Base-by-base conservation (phyloP, 2,329 filamentous ascomycete species). In the Bipolaris sorokiniana region DNA sequence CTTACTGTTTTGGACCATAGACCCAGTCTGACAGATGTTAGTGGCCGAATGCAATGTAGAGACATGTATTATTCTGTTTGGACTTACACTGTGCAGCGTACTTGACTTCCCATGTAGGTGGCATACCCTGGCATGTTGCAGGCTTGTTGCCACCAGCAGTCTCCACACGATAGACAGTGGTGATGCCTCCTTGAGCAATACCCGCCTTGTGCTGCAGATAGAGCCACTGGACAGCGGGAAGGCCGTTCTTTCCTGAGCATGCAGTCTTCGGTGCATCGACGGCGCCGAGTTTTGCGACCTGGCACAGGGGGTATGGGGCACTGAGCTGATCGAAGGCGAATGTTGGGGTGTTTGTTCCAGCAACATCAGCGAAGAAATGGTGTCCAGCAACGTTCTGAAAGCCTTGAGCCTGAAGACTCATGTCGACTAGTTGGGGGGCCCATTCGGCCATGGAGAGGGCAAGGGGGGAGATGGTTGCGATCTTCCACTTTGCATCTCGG, bases 361-460 rank as follows among this genome's bases (percentile, higher is more conserved):
- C 38, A 22, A 65, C 55, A 61, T 45, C 61, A 59, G 74, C 83
- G 80, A 91, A 91, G 82, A 81, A 90, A 80, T 92, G 89, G 66
- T 86, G 82, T 28, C 89, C 89, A 13, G 88, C 70, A 65, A 82
- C 81, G 5, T 67, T 51, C 51, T 69, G 58, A 59, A 69, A 76
- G 49, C 73, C 72, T 37, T 72, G 65, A 1, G 62, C 60, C 28
- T 57, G 51, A 48, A 76, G 67, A 51, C 69, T 73, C 52, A 56
- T 57, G 34, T 67, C 61, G n/a, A 75, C 64, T 15, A 62, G 51
- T 20, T 44, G 41, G 10, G 67, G 64, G 22, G 58, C 54, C 20
- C 51, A 54, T 34, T 63, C 51, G 36, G 57, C 63, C 20, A 75
- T 60, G 7, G 69, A 70, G 16, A 76, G 72, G 1, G 74, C 71